Percentiles rank a stretch among this genome's conserved stretches.
Evolutionary conservation across 129 eudicot genomes (phyloP).

Genomic region (Lactuca sativa): DNA sequence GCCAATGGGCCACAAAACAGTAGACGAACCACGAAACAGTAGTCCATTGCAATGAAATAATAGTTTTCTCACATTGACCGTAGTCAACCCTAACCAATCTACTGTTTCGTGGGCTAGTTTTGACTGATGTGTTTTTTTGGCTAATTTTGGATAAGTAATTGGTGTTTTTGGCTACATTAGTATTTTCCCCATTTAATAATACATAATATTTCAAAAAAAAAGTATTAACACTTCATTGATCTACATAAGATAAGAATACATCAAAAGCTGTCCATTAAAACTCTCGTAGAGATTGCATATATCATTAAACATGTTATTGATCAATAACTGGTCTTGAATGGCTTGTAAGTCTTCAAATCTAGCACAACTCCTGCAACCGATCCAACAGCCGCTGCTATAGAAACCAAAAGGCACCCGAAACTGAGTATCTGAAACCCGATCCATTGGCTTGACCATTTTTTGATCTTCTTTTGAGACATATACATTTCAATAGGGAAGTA

Average conservation of each 20-base stretch:
- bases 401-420: constrained; percentile 48
- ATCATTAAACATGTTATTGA: not conserved
- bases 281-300: not conserved
- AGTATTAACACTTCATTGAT: too few species aligned
- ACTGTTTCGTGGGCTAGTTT: too few species aligned
- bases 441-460: constrained; percentile 54
- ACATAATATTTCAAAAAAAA: too few species aligned
- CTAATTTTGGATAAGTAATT: too few species aligned
- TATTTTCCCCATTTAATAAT: too few species aligned
- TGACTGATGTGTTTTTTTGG: too few species aligned
- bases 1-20: too few species aligned
- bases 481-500: constrained; percentile 77
- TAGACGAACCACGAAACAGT: too few species aligned
- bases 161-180: too few species aligned
- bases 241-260: not conserved
- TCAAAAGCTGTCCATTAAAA: not conserved
- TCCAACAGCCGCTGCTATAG: constrained; percentile 69
- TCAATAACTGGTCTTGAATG: constrained; percentile 53
- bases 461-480: constrained; percentile 57
- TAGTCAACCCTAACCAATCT: too few species aligned
- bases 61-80: too few species aligned
- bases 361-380: constrained; percentile 53
- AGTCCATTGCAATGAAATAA: too few species aligned
- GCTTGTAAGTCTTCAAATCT: constrained; percentile 51
- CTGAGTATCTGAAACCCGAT: constrained; percentile 53